Evolutionary conservation across 495 filamentous ascomycete species (phyloP).

Genomic region (Podospora fimiseda): DNA sequence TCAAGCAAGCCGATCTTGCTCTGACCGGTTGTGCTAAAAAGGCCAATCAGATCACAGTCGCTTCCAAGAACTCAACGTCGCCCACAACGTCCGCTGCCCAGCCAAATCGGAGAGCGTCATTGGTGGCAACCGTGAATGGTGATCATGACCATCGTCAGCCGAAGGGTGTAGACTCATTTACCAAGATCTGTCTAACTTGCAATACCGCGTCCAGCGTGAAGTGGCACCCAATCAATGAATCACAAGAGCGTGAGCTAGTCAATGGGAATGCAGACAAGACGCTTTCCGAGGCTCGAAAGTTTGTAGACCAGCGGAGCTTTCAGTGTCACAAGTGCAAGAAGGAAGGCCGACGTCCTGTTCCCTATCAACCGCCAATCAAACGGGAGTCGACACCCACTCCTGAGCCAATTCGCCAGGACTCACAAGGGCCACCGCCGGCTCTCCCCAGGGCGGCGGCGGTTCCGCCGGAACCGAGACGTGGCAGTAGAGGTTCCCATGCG

Average conservation of each 20-base stretch:
- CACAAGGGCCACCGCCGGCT: constrained; percentile 34
- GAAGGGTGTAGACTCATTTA: constrained; percentile 22
- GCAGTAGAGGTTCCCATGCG: constrained; percentile 9
- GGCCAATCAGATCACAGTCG: constrained; percentile 49
- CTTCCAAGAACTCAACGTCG: constrained; percentile 32
- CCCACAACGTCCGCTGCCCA: constrained; percentile 9
- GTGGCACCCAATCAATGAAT: constrained; percentile 49
- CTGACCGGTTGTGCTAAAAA: constrained; percentile 89
- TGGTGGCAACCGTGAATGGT: constrained; percentile 24
- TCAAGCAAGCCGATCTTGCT: constrained; percentile 89
- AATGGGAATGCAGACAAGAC: constrained; percentile 37
- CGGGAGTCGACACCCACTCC: constrained; percentile 29
- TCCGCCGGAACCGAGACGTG: constrained; percentile 25
- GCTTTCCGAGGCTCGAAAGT: constrained; percentile 37
- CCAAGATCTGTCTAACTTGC: constrained; percentile 52
- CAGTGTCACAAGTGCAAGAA: constrained; percentile 55
- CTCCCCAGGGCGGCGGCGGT: constrained; percentile 45
- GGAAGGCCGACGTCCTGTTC: constrained; percentile 29
- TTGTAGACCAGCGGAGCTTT: constrained; percentile 44
- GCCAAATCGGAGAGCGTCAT: constrained; percentile 35
- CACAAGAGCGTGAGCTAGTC: constrained; percentile 33
- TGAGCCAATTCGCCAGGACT: constrained; percentile 30
- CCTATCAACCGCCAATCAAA: constrained; percentile 24
- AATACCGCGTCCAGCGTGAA: constrained; percentile 53
- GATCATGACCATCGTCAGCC: constrained; percentile 16